Conservation (phyloP, 305 asterid species). For the Ilex paraguariensis region DNA sequence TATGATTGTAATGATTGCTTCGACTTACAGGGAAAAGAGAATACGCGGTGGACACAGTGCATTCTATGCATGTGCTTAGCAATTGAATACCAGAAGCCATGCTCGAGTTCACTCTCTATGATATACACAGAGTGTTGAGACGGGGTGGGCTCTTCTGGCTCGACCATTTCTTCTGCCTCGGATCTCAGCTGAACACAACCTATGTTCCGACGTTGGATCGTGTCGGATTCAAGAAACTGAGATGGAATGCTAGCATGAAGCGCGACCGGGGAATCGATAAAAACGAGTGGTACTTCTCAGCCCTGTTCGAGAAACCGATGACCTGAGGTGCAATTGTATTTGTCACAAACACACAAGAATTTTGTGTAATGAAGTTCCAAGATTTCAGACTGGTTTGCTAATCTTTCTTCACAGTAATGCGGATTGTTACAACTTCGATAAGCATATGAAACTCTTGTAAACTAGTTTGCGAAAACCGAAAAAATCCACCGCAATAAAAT, state of each 20-base stretch:
- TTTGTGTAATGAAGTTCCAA: too few relatives aligned
- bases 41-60: slow-evolving; percentile 45
- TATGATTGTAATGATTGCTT: slow-evolving; percentile 51
- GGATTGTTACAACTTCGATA: too few relatives aligned
- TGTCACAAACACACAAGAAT: too few relatives aligned
- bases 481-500: too few relatives aligned
- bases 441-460: too few relatives aligned
- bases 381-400: too few relatives aligned
- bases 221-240: slow-evolving; percentile 40
- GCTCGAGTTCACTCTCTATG: slow-evolving; percentile 37
- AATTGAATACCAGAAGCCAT: slow-evolving; percentile 48
- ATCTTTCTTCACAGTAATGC: too few relatives aligned
- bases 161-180: slow-evolving; percentile 48
- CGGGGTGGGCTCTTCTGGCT: slow-evolving; percentile 59
- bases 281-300: slow-evolving; percentile 42
- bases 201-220: slow-evolving; percentile 41
- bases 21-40: slow-evolving; percentile 42
- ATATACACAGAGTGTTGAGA: slow-evolving; percentile 43
- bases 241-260: slow-evolving; percentile 52
- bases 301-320: slow-evolving; percentile 17
- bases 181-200: slow-evolving; percentile 38
- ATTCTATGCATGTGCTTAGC: slow-evolving; percentile 55
- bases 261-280: slow-evolving; percentile 23
- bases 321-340: too few relatives aligned
- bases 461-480: too few relatives aligned